Conservation (phyloP, 306 rosid species). For the Pyrus betulifolia region DNA sequence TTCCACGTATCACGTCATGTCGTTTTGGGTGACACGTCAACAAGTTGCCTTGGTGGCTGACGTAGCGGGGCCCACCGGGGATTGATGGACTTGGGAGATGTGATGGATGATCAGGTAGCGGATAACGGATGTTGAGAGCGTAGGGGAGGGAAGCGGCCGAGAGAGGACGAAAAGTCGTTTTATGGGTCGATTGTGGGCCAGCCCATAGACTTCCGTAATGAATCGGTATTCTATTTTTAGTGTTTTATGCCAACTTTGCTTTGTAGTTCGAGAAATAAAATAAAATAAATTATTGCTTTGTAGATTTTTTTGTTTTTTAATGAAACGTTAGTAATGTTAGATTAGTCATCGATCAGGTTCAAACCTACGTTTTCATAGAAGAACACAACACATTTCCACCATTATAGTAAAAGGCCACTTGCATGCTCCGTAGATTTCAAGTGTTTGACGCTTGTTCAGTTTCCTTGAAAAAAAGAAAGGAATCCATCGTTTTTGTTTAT, state of each 20-base stretch:
- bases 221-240: background rate
- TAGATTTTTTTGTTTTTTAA: no score
- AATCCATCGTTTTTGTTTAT: no score
- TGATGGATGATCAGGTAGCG: background rate
- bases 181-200: background rate
- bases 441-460: no score
- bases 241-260: background rate
- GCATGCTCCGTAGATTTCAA: no score
- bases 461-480: no score
- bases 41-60: background rate
- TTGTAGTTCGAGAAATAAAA: no score
- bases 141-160: background rate
- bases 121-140: background rate
- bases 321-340: no score
- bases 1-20: background rate
- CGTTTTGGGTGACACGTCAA: background rate
- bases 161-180: background rate
- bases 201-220: background rate
- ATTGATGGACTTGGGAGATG: background rate
- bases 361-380: no score
- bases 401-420: no score
- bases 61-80: background rate
- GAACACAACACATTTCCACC: no score
- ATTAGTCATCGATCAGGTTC: rapidly evolving
- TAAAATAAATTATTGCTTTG: no score